phyloP scores from a whole-genome alignment of 2,329 filamentous ascomycete genomes.

The Cryphonectria radicalis region DNA sequence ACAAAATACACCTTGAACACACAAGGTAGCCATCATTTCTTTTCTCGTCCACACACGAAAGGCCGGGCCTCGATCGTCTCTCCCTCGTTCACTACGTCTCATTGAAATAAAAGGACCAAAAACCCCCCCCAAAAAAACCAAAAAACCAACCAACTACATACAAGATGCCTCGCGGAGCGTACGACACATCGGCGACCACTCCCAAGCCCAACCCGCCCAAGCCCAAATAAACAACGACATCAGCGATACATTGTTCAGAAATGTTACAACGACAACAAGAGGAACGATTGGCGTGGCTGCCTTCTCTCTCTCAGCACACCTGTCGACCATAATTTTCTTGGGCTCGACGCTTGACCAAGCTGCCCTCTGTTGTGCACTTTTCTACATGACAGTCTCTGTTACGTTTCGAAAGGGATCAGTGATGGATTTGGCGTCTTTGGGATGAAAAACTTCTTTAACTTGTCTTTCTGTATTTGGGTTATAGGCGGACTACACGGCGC shows the following conservation, averaged over 20 bases:
- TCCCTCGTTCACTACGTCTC: background rate
- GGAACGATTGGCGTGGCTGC: background rate
- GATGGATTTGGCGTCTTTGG: slow-evolving; percentile 10
- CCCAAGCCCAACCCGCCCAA: slow-evolving; percentile 28
- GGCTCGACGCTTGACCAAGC: background rate
- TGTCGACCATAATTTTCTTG: background rate
- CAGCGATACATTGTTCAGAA: background rate
- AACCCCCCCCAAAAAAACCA: background rate
- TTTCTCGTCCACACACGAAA: background rate
- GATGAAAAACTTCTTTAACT: background rate
- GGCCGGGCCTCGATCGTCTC: background rate
- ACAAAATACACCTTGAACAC: background rate
- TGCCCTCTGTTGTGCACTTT: background rate
- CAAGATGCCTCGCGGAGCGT: slow-evolving; percentile 29
- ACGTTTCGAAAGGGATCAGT: background rate
- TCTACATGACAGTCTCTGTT: background rate
- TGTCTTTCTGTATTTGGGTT: background rate
- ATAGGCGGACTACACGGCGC: slow-evolving; percentile 25
- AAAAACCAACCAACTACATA: background rate
- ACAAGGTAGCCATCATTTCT: background rate
- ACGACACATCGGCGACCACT: slow-evolving; percentile 29
- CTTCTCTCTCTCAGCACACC: background rate
- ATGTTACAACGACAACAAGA: background rate
- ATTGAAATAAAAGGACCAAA: background rate
- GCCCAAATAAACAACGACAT: slow-evolving; percentile 25